A percentile compares a stretch with the other conserved stretches of the same genome.
Evolutionary conservation across 108 stramenopile species (phyloP).

Genomic region (Fragilariopsis cylindrus): DNA sequence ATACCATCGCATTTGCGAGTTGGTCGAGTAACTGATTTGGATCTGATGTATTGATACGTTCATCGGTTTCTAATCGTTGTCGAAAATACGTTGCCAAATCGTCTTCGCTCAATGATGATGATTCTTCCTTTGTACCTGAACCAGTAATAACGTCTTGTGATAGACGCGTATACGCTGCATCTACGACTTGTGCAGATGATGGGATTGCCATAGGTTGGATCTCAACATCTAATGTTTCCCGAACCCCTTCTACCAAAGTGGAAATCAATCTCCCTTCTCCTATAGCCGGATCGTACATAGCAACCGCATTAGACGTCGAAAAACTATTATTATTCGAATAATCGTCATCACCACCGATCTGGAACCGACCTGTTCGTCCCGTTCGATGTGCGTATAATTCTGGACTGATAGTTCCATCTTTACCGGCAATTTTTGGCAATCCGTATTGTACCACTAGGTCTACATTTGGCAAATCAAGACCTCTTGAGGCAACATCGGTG

Average conservation of each 20-base stretch:
- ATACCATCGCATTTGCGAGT: slow-evolving; percentile 49
- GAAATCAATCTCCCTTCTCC: slow-evolving; percentile 21
- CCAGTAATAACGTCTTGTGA: not conserved
- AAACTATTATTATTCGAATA: slow-evolving; percentile 28
- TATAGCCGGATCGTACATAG: slow-evolving; percentile 79
- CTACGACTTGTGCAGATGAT: slow-evolving; percentile 48
- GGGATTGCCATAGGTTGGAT: slow-evolving; percentile 43
- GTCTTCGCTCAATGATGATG: not conserved
- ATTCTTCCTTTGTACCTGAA: not conserved
- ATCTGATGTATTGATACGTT: slow-evolving; percentile 15
- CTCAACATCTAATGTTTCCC: slow-evolving; percentile 43
- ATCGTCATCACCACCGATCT: slow-evolving; percentile 76
- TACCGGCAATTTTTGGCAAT: slow-evolving; percentile 91
- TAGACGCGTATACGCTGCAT: slow-evolving; percentile 41
- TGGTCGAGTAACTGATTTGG: slow-evolving; percentile 31
- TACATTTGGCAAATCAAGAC: slow-evolving; percentile 94
- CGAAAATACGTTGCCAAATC: slow-evolving; percentile 36
- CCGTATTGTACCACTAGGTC: slow-evolving; percentile 94
- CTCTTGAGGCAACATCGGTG: slow-evolving; percentile 95
- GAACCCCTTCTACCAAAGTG: slow-evolving; percentile 68
- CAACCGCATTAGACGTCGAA: slow-evolving; percentile 67
- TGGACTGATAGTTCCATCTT: slow-evolving; percentile 51
- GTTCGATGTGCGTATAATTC: slow-evolving; percentile 96
- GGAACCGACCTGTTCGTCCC: slow-evolving; percentile 92
- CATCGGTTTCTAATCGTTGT: slow-evolving; percentile 12